Evolutionary conservation across 2,329 filamentous ascomycete species (phyloP), one percentile per base, ranked within the genome.

Genomic region (Arthrobotrys pseudoclavata): DNA sequence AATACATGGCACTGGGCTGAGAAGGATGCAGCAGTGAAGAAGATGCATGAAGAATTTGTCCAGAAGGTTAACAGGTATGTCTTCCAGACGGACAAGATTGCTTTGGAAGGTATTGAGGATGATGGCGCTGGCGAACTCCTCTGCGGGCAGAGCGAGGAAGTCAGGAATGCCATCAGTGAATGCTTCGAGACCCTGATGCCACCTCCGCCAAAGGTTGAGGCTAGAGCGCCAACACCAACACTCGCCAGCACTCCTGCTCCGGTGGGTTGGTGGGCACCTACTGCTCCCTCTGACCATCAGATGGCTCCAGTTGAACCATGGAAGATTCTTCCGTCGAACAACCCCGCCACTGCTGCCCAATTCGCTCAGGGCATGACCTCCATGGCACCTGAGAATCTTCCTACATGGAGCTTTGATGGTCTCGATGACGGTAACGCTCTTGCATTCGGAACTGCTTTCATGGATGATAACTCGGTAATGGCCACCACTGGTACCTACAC

Each of bases 31-130:
- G 95, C 98, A 83, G 88, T 96, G 86, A 97, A 97, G 90, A 97
- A 97, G 87, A 88, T 98, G 82, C 96, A 98, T 84, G 93, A 97
- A 78, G 94, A 97, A 82, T 98, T 97, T 83, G 89, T 98, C 80
- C 95, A 98, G 86, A 93, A 94, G 80, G 91, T 95, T 86, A 99
- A 99, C 89, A 95, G 92, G 85, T 99, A 96, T 83, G 95, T 99
- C 83, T 99, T 92, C 86, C 91, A 94, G 83, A 94, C 95, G 15
- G 90, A 92, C 82, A 94, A 93, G 80, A 90, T 91, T 79, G 96
- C 94, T 53, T 88, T 99, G 67, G 96, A 99, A 85, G 96, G 96
- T 71, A 88, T 98, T 80, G 96, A 99, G 86, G 96, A 98, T 86
- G 95, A 97, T 82, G 96, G 96, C 79, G 92, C 92, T 57, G 96